Conservation (phyloP, 2,329 filamentous ascomycete genomes). For the Aspergillus piperis region DNA sequence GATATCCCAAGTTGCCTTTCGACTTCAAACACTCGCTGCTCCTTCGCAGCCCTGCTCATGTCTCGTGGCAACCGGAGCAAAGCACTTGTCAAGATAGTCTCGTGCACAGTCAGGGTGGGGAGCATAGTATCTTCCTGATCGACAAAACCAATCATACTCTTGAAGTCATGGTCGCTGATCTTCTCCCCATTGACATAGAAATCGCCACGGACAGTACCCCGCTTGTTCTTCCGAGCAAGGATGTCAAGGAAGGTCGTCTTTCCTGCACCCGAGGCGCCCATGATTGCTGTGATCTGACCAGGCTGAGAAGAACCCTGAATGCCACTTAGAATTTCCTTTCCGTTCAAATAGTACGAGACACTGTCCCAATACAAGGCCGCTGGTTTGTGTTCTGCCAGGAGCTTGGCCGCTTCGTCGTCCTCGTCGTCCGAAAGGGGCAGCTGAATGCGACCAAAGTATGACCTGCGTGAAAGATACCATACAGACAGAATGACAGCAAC, state of each 20-base stretch:
- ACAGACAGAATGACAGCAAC: conserved; percentile 80
- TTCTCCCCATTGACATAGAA: conserved; percentile 95
- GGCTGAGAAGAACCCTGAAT: conserved; percentile 87
- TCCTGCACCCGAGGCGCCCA: conserved; percentile 95
- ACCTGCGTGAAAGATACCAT: conserved; percentile 85
- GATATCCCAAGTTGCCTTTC: conserved; percentile 94
- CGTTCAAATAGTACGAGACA: conserved; percentile 82
- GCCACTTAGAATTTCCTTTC: conserved; percentile 77
- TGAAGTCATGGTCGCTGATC: conserved; percentile 80
- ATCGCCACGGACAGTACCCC: conserved; percentile 73
- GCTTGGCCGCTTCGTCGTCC: conserved; percentile 80
- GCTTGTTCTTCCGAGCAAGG: conserved; percentile 93
- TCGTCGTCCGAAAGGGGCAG: conserved; percentile 82
- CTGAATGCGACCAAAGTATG: conserved; percentile 62
- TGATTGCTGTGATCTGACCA: conserved; percentile 95
- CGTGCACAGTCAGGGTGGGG: conserved; percentile 92
- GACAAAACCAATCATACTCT: conserved; percentile 91
- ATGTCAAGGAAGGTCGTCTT: conserved; percentile 98
- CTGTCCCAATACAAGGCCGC: conserved; percentile 86
- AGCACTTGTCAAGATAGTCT: conserved; percentile 94
- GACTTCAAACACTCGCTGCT: conserved; percentile 87
- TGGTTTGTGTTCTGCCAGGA: conserved; percentile 89
- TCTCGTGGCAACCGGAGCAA: conserved; percentile 86
- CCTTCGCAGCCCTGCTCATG: conserved; percentile 85
- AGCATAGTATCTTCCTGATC: conserved; percentile 98